Conservation (phyloP, 148 eudicot species). For the Rhododendron griersonianum region DNA sequence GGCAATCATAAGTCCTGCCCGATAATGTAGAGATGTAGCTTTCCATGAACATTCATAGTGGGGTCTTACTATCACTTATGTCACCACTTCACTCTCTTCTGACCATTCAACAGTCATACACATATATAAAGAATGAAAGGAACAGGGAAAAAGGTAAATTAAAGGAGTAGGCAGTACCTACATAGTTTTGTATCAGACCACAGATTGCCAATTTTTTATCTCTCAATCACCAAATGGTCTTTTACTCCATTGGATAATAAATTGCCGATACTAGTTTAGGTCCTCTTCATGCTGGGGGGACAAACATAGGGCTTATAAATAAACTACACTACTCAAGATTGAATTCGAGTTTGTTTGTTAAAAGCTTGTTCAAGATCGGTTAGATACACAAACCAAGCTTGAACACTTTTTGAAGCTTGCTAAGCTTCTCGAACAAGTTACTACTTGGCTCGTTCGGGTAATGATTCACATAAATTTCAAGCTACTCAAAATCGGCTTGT, state of each 20-base stretch:
- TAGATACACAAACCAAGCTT: not conserved
- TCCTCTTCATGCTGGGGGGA: not conserved
- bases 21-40: constrained; percentile 1
- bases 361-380: not conserved
- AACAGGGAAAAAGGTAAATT: not conserved
- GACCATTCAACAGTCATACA: not conserved
- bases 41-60: not conserved
- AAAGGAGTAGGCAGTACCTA: not conserved
- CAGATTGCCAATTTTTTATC: not conserved
- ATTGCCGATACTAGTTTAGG: not conserved
- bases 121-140: not conserved
- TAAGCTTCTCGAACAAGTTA: not conserved
- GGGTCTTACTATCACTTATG: not conserved
- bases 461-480: not conserved
- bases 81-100: not conserved
- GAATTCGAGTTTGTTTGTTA: not conserved
- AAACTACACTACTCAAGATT: not conserved
- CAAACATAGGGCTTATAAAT: not conserved
- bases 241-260: not conserved
- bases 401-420: not conserved
- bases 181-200: not conserved
- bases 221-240: not conserved
- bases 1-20: constrained; percentile 1
- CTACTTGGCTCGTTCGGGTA: not conserved
- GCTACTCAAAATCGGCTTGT: not conserved